These are phyloP conservation scores for Silene conica DNA, from an alignment of 148 eudicot genomes.

Conservation along the genomic window DNA sequence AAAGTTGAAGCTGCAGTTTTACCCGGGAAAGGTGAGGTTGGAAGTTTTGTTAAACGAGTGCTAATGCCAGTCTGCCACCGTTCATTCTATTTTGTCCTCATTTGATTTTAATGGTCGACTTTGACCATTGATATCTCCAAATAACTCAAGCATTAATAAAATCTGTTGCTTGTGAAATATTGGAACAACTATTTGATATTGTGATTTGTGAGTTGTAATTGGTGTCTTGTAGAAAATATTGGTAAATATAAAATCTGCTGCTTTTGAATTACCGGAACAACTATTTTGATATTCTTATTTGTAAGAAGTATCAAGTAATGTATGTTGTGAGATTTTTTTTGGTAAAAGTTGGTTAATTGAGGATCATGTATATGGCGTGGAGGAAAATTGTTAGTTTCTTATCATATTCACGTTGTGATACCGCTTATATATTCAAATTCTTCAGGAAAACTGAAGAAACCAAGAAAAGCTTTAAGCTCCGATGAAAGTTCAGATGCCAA, in stretches of 20 bases:
- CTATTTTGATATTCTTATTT: too few relatives aligned
- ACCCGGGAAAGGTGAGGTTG: constrained; percentile 60
- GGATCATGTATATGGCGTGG: background rate
- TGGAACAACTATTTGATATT: too few relatives aligned
- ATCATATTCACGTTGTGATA: background rate
- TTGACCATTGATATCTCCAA: too few relatives aligned
- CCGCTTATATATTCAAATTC: constrained; percentile 9
- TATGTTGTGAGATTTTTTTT: too few relatives aligned
- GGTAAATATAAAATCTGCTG: too few relatives aligned
- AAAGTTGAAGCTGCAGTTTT: constrained; percentile 35
- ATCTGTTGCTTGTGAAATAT: background rate
- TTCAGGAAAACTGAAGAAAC: constrained; percentile 57
- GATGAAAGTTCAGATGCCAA: constrained; percentile 60
- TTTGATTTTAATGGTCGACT: background rate
- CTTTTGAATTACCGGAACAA: too few relatives aligned
- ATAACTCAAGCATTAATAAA: too few relatives aligned
- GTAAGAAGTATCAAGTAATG: too few relatives aligned
- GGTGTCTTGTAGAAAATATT: too few relatives aligned
- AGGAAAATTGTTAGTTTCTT: background rate
- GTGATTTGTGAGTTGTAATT: too few relatives aligned
- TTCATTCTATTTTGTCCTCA: background rate
- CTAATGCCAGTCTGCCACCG: constrained; percentile 2
- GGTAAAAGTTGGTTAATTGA: background rate
- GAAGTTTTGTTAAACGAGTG: constrained; percentile 8
- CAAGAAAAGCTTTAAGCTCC: constrained; percentile 42